A percentile compares a stretch with the other conserved stretches of the same genome.
Evolutionary conservation across 108 stramenopile species (phyloP).

Genomic region (Chaetoceros tenuissimus): DNA sequence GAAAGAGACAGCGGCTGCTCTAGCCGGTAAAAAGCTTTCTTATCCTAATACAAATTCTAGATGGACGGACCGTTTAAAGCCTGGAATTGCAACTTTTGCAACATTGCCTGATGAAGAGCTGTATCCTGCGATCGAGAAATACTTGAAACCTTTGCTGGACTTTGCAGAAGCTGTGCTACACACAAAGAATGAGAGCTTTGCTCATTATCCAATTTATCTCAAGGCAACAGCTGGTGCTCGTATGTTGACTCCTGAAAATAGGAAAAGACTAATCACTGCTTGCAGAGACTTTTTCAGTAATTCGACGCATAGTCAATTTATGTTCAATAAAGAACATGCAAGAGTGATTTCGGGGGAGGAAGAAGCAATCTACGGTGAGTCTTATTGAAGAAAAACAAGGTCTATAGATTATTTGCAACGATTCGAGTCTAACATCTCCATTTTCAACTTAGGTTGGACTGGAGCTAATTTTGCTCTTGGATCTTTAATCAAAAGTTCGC

Average conservation of each 20-base stretch:
- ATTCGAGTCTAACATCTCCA: no score
- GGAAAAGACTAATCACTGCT: constrained; percentile 38
- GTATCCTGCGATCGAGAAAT: constrained; percentile 34
- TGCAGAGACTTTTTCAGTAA: constrained; percentile 52
- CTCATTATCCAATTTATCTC: constrained; percentile 78
- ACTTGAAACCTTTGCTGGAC: constrained; percentile 69
- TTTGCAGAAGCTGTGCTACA: constrained; percentile 78
- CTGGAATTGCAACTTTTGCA: constrained; percentile 70
- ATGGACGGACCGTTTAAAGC: constrained; percentile 82
- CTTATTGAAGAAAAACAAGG: no score
- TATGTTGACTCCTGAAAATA: constrained; percentile 34
- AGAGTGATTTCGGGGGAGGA: constrained; percentile 87
- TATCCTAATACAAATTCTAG: constrained; percentile 63
- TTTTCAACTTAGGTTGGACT: no score
- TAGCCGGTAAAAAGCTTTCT: constrained; percentile 38
- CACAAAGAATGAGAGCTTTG: constrained; percentile 50
- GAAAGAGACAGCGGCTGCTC: constrained; percentile 21
- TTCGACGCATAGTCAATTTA: constrained; percentile 50
- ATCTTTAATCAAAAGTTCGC: constrained; percentile 45
- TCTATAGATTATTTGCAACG: no score
- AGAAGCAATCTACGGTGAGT: constrained; percentile 85
- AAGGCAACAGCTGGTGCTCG: constrained; percentile 94
- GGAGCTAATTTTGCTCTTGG: constrained; percentile 75
- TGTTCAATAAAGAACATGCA: constrained; percentile 65
- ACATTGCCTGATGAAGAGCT: constrained; percentile 16